Evolutionary conservation across 1,139 yeast genomes (phyloP), one percentile per base, ranked within the genome.

Genomic region (Groenewaldozyma sp.): DNA sequence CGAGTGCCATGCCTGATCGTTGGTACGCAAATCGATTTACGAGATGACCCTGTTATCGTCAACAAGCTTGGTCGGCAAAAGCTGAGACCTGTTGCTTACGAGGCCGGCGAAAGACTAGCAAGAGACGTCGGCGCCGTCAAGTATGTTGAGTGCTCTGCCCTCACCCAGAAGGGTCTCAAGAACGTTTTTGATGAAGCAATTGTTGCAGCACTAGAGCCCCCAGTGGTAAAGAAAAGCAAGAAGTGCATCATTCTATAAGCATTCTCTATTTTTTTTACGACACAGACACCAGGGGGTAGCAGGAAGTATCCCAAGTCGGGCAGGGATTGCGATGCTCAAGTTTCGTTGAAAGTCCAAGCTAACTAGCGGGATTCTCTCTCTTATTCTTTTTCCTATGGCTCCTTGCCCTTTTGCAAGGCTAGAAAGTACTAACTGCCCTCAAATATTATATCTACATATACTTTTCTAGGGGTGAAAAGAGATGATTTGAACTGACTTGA

Each of bases 171-270:
- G 61, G 97, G 97, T 11, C 74, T 88, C 61, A 88, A 88, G 67
- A 87, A 93, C 49, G 95, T 88, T 26, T 88, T 88, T 63, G 97
- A 88, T 60, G 96, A 88, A 64, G 96, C 97, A 29, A 91, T 91
- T 46, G 96, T 91, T 40, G 59, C 95, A 46, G 95, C 95, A 40
- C 71, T 86, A 50, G 94, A 84, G 61, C 94, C 95, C 38, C 94
- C 94, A 26, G 88, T 81, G 43, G 77, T 81, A 57, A 81, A 79
- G 62, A 81, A 82, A 73, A 76, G 78, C 53, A 81, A 78, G 67
- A 83, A 82, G 62, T 87, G 96, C 72, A 73, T 81, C 48, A 78
- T 84, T 56, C 76, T 84, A 62, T 82, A 70, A 61, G 7, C 26
- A 7, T 7, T 22, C 11, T 22, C 11, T 7, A 7, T 11, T 22